Evolutionary conservation across 306 rosid species (phyloP), one percentile per base, ranked within the genome.

Genomic region (Vachellia pachyceras): DNA sequence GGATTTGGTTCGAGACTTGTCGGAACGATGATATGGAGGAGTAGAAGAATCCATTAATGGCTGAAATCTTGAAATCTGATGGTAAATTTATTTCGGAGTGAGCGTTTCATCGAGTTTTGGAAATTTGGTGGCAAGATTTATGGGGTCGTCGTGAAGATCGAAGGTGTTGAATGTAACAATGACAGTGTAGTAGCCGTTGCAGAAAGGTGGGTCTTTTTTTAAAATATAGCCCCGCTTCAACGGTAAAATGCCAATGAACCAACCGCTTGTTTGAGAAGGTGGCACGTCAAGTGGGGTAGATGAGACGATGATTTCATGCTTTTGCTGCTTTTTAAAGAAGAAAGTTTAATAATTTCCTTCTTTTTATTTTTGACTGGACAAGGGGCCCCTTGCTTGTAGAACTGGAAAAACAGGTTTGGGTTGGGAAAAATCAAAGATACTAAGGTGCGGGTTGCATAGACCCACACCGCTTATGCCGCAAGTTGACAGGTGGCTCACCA

Each of bases 31-130:
- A 73, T 87, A 68, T 45, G 88, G 88, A 1, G 90, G 91, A 10
- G 88, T 71, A 4, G 80, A 74, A 29, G 88, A 73, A 70, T 87
- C 97, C 97, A 91, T 93, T 67, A 58, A 20, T 49, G 69, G 42
- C n/a, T 37, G 25, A 25, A 33, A 79, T 25, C 36, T n/a, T 72
- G 40, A 10, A 15, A 40, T 13, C 8, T 22, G 52, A 50, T 12
- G 4, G 7, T 12, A 8, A 46, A 80, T 12, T 44, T 8, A 80
- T 5, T 78, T 41, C 20, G 18, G 25, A 23, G 69, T 18, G 25
- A 25, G 1, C n/a, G 40, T 49, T 81, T 66, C 58, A 64, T 61
- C 35, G 75, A 75, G 69, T 70, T 60, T 61, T 7, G 10, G 0
- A 17, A 6, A 42, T 44, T 17, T 69, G 57, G 44, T 40, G 55